A percentile compares a stretch with the other conserved stretches of the same genome.
phyloP scores from a whole-genome alignment of 176 grass and related monocot species.

The Puccinellia tenuiflora region DNA sequence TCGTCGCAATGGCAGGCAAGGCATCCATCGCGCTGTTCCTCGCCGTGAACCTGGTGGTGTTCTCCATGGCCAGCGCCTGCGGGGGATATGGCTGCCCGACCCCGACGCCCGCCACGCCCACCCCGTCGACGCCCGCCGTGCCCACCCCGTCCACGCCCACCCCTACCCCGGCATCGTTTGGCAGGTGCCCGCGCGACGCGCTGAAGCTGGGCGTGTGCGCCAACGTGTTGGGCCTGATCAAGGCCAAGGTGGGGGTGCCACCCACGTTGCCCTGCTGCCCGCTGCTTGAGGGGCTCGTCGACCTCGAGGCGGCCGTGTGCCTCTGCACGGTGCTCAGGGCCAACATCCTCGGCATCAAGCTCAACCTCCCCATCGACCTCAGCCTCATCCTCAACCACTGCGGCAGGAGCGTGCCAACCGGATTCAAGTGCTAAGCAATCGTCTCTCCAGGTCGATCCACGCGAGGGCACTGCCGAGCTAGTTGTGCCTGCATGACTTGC shows the following conservation, averaged over 20 bases:
- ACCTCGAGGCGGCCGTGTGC: slow-evolving; percentile 75
- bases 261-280: slow-evolving; percentile 60
- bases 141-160: neutral
- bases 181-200: slow-evolving; percentile 42
- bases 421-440: slow-evolving; percentile 21
- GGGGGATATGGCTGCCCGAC: neutral
- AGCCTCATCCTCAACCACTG: slow-evolving; percentile 64
- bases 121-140: neutral
- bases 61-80: slow-evolving; percentile 21
- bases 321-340: slow-evolving; percentile 79
- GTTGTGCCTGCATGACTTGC: neutral
- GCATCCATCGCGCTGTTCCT: slow-evolving; percentile 27
- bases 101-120: neutral
- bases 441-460: neutral
- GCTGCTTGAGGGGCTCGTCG: slow-evolving; percentile 71
- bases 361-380: slow-evolving; percentile 52
- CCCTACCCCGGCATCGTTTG: neutral
- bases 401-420: slow-evolving; percentile 23
- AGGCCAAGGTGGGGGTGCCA: slow-evolving; percentile 28
- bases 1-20: slow-evolving; percentile 34
- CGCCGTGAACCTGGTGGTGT: slow-evolving; percentile 21
- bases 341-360: slow-evolving; percentile 30
- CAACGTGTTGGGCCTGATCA: slow-evolving; percentile 32
- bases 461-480: neutral
- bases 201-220: slow-evolving; percentile 48